Evolutionary conservation across 108 stramenopile genomes (phyloP).

Genomic region (Nitzschia sp.): DNA sequence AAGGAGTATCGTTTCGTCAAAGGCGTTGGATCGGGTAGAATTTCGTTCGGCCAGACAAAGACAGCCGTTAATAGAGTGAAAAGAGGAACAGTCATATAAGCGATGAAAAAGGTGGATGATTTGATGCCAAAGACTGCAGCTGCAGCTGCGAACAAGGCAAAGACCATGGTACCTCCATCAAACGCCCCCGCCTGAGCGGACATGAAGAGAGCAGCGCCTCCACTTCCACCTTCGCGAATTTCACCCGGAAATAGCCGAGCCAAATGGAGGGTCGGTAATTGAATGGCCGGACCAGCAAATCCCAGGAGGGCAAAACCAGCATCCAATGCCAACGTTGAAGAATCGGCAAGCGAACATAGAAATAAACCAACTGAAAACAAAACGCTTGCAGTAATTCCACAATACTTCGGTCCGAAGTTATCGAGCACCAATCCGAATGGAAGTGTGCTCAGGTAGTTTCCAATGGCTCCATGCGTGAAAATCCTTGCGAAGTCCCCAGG

Average conservation of each 20-base stretch:
- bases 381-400: constrained; percentile 23
- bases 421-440: constrained; percentile 32
- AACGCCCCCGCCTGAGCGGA: constrained; percentile 40
- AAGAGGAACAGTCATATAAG: constrained; percentile 23
- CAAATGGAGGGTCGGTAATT: constrained; percentile 38
- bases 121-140: background rate
- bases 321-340: background rate
- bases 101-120: constrained; percentile 18
- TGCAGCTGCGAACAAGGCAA: constrained; percentile 17
- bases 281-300: constrained; percentile 38
- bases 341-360: constrained; percentile 11
- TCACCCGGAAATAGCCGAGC: constrained; percentile 31
- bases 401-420: constrained; percentile 20
- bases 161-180: constrained; percentile 39
- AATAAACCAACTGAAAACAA: constrained; percentile 21
- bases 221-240: constrained; percentile 9
- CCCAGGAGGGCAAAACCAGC: constrained; percentile 32
- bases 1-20: background rate
- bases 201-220: constrained; percentile 36
- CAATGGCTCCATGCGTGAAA: constrained; percentile 34
- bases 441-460: constrained; percentile 33
- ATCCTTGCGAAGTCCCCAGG: constrained; percentile 27
- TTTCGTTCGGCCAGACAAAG: constrained; percentile 35
- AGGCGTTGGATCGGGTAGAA: constrained; percentile 3
- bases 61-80: constrained; percentile 28